These are phyloP conservation scores for Ceratobasidium sp. DNA, from an alignment of 1,284 basidiomycete genomes.

Conservation along the genomic window DNA sequence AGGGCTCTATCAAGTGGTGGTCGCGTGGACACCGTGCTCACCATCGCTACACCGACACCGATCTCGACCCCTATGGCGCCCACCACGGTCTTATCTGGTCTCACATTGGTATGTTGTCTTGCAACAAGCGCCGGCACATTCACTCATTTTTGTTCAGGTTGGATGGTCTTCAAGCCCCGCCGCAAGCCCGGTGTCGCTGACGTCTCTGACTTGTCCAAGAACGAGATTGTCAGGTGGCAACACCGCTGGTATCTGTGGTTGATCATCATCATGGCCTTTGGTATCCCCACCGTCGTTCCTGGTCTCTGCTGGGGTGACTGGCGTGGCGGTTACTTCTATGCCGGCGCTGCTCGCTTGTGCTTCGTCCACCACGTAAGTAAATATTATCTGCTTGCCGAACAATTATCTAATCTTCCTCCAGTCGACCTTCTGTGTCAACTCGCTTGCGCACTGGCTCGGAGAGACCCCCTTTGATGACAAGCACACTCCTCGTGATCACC, in stretches of 20 bases:
- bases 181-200: slow-evolving; percentile 87
- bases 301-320: slow-evolving; percentile 86
- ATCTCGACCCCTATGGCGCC: slow-evolving; percentile 91
- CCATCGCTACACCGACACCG: slow-evolving; percentile 93
- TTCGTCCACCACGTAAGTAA: slow-evolving; percentile 85
- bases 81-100: slow-evolving; percentile 81
- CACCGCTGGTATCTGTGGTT: slow-evolving; percentile 79
- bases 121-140: background rate
- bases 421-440: slow-evolving; percentile 96
- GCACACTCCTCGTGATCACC: slow-evolving; percentile 88
- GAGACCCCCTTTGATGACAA: slow-evolving; percentile 93
- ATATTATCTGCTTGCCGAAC: background rate
- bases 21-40: slow-evolving; percentile 89
- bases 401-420: slow-evolving; percentile 45
- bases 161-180: slow-evolving; percentile 91
- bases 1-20: slow-evolving; percentile 95
- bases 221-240: slow-evolving; percentile 83
- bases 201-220: slow-evolving; percentile 81
- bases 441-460: slow-evolving; percentile 92
- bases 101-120: slow-evolving; percentile 58
- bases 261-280: slow-evolving; percentile 73
- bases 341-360: slow-evolving; percentile 76
- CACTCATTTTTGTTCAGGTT: slow-evolving; percentile 57
- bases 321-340: slow-evolving; percentile 83
- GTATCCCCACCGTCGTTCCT: slow-evolving; percentile 77